A percentile compares a stretch with the other conserved stretches of the same genome.
phyloP scores from a whole-genome alignment of 257 asterid species.

The Nicotiana otophora region DNA sequence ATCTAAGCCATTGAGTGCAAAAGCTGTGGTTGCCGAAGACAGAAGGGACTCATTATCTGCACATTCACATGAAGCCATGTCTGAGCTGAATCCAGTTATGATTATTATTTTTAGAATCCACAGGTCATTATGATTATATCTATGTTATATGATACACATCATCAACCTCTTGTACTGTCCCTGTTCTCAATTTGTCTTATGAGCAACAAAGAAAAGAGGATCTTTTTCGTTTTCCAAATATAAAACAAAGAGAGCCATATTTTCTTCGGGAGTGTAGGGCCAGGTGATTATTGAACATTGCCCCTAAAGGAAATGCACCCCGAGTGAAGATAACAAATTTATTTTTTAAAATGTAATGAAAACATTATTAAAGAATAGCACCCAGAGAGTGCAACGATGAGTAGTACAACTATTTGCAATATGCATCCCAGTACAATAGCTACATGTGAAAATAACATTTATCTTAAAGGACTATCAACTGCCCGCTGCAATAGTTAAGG shows the following conservation, averaged over 20 bases:
- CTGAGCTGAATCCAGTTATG: not conserved
- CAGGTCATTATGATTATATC: not conserved
- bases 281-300: not conserved
- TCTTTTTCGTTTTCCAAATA: not conserved
- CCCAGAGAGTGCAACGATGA: not conserved
- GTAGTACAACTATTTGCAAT: not conserved
- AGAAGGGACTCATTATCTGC: constrained; percentile 35
- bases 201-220: not conserved
- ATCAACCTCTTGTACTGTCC: not conserved
- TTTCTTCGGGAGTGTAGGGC: not conserved
- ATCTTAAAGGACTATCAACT: not conserved
- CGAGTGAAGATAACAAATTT: not conserved
- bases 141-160: not conserved
- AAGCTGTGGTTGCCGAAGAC: constrained; percentile 20
- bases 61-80: constrained; percentile 11
- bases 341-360: not conserved
- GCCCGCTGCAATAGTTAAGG: not conserved
- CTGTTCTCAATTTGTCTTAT: not conserved
- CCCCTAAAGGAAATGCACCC: not conserved
- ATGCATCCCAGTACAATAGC: not conserved
- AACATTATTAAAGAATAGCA: not conserved
- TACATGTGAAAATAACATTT: not conserved
- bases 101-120: not conserved
- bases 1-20: constrained; percentile 23
- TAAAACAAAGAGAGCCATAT: not conserved